Conservation (phyloP, 495 filamentous ascomycete genomes). For the Aspergillus haitiensis region DNA sequence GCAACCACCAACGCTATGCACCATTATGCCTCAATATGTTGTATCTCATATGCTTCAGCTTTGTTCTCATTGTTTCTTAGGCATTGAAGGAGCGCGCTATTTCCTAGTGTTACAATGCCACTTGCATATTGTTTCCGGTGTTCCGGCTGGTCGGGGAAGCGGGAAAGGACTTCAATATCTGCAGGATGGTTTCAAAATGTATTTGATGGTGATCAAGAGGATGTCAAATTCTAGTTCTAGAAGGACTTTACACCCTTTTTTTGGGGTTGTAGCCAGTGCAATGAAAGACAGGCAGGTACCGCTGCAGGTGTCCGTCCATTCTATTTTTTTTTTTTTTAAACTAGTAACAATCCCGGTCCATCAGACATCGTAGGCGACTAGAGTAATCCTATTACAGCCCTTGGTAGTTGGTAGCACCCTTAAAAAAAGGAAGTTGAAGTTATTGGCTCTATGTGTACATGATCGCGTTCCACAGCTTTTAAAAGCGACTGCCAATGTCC, state of each 20-base stretch:
- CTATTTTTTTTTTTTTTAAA: constrained; percentile 12
- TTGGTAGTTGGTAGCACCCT: constrained; percentile 28
- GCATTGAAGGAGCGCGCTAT: constrained; percentile 12
- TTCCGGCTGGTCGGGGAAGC: constrained; percentile 32
- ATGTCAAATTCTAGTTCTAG: constrained; percentile 19
- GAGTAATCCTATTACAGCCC: constrained; percentile 18
- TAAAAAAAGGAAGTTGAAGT: constrained; percentile 14
- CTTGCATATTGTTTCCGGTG: constrained; percentile 22
- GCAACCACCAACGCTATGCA: not conserved
- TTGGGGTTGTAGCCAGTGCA: constrained; percentile 20
- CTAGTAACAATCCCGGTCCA: constrained; percentile 16
- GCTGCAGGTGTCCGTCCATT: constrained; percentile 22
- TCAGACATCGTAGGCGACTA: constrained; percentile 17
- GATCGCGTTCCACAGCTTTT: constrained; percentile 22
- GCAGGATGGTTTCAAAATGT: constrained; percentile 24
- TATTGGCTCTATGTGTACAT: constrained; percentile 23
- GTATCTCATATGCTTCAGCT: constrained; percentile 11
- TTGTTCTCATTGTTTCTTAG: constrained; percentile 13
- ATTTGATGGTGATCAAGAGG: constrained; percentile 12
- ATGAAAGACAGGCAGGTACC: constrained; percentile 16
- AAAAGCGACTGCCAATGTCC: constrained; percentile 22
- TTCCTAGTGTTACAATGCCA: constrained; percentile 20
- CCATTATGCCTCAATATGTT: not conserved
- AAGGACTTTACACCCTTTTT: constrained; percentile 14
- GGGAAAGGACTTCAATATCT: constrained; percentile 23